These are phyloP conservation scores for Apostasia ramifera DNA, from an alignment of 106 monocot species.

Conservation along the genomic window DNA sequence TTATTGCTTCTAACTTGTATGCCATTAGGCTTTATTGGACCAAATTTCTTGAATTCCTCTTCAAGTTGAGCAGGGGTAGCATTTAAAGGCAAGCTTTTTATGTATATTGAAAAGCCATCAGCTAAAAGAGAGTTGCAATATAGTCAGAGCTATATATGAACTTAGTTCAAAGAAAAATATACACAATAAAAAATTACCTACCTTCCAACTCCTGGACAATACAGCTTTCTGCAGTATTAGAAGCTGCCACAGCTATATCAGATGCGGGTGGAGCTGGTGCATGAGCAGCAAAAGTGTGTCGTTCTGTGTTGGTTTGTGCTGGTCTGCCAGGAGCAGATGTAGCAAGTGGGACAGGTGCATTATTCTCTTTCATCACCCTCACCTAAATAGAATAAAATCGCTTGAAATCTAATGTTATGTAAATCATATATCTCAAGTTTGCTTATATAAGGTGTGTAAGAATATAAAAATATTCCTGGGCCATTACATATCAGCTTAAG, in stretches of 20 bases:
- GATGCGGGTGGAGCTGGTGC: constrained; percentile 9
- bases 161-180: not conserved
- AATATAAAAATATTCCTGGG: too few relatives aligned
- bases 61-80: constrained; percentile 45
- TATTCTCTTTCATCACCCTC: constrained; percentile 48
- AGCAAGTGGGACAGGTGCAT: constrained; percentile 21
- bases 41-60: constrained; percentile 69
- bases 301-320: constrained; percentile 19
- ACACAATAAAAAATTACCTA: constrained; percentile 3
- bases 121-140: constrained; percentile 19
- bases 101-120: constrained; percentile 53
- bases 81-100: constrained; percentile 55
- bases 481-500: too few relatives aligned
- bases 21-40: constrained; percentile 53
- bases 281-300: constrained; percentile 16
- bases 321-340: constrained; percentile 13
- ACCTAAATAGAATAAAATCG: constrained; percentile 11
- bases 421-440: too few relatives aligned
- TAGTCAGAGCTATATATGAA: not conserved
- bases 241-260: constrained; percentile 11
- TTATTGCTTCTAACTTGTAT: constrained; percentile 66
- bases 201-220: constrained; percentile 50
- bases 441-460: too few relatives aligned
- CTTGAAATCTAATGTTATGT: too few relatives aligned
- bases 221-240: constrained; percentile 21